phyloP scores from a whole-genome alignment of 2,329 filamentous ascomycete genomes.

The Diaporthe humulicola region DNA sequence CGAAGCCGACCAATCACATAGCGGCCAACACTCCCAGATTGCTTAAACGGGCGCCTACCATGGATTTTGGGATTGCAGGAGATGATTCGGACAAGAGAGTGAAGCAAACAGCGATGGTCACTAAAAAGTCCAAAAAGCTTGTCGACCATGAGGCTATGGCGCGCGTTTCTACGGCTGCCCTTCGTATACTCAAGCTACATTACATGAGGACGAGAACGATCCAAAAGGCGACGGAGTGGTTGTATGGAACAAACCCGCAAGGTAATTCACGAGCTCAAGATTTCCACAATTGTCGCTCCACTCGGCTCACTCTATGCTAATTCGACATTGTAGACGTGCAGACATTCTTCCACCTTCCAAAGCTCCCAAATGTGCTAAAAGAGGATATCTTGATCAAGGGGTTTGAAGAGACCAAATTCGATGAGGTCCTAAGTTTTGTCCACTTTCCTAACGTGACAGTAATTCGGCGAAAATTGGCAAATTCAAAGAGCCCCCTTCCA shows the following conservation, averaged over 20 bases:
- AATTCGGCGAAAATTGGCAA: background rate
- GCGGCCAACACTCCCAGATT: background rate
- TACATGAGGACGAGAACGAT: slow-evolving; percentile 22
- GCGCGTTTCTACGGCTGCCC: background rate
- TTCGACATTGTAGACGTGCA: background rate
- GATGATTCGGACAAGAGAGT: background rate
- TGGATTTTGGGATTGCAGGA: background rate
- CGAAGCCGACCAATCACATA: background rate
- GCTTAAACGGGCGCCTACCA: background rate
- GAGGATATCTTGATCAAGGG: background rate
- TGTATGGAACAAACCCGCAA: background rate
- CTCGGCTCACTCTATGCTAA: no score
- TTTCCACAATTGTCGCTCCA: no score
- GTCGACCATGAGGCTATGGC: background rate
- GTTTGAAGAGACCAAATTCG: background rate
- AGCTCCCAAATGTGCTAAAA: background rate
- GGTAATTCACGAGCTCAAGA: no score
- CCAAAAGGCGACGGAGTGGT: background rate
- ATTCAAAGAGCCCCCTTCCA: background rate
- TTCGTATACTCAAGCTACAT: slow-evolving; percentile 11
- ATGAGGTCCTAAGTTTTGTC: background rate
- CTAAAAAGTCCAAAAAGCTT: background rate
- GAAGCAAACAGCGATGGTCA: background rate
- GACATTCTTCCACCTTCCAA: background rate
- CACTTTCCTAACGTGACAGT: background rate